Conservation (phyloP, 805 yeast genomes). For the Zygosaccharomyces pseudorouxii region DNA sequence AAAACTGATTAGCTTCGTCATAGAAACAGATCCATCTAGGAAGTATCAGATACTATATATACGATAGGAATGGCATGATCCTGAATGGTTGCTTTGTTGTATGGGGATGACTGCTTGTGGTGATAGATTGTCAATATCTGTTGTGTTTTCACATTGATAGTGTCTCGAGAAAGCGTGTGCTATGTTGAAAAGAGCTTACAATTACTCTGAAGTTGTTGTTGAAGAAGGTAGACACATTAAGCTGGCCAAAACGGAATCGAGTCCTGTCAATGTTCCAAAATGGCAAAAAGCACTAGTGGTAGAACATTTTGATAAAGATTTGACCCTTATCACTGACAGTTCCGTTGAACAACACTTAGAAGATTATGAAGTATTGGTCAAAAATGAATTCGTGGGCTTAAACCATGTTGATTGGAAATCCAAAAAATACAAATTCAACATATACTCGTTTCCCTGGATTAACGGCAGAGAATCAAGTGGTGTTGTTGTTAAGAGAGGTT, state of each 20-base stretch:
- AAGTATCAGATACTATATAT: not conserved
- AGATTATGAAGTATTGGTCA: conserved; percentile 31
- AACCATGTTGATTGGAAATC: conserved; percentile 51
- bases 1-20: not conserved
- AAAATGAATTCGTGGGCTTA: conserved; percentile 38
- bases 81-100: not conserved
- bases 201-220: conserved; percentile 1
- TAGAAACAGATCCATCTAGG: not conserved
- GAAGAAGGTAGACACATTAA: conserved; percentile 8
- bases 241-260: not conserved
- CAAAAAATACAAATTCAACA: conserved; percentile 42
- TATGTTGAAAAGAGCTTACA: conserved; percentile 10
- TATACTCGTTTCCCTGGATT: conserved; percentile 47
- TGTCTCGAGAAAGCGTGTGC: not conserved
- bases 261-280: conserved; percentile 5
- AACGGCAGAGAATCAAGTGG: conserved; percentile 48
- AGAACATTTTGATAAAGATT: conserved; percentile 14
- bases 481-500: conserved; percentile 35
- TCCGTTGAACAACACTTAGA: conserved; percentile 17
- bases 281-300: conserved; percentile 14
- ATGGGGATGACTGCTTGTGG: not conserved
- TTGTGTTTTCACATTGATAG: not conserved
- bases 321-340: conserved; percentile 6
- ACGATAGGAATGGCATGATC: not conserved
- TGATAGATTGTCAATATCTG: too few species aligned